Evolutionary conservation across 2,329 filamentous ascomycete species (phyloP), one percentile per base, ranked within the genome.

Genomic region (Colletotrichum plurivorum): DNA sequence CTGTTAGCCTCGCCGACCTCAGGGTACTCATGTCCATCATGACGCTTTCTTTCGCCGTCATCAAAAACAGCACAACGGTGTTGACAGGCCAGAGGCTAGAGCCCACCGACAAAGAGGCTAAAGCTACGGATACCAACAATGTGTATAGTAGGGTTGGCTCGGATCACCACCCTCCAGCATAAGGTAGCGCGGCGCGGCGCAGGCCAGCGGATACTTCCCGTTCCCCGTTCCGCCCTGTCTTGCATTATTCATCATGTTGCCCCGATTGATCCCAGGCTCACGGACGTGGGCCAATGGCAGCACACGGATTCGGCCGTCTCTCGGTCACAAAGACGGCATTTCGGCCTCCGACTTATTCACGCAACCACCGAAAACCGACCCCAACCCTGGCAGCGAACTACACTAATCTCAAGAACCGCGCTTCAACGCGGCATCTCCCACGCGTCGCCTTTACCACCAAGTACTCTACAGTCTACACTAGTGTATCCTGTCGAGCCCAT

Each of bases 261-360:
- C 67, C 66, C 45, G 43, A 39, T 31, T 43, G 66, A 69, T 69
- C 51, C 63, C 27, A 49, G 51, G 45, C 36, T 36, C 51, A 58
- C 61, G 46, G 46, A 9, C 46, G 39, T 49, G n/a, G n/a, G 54
- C 54, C 55, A 49, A 57, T 58, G 18, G 20, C 22, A 59, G 41
- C n/a, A 1, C 18, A 43, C 49, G 25, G 7, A 6, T 13, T 16
- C 57, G 18, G 46, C 46, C 45, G 27, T 57, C 52, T 68, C 31
- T 70, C 57, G 67, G 67, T 43, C 53, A 67, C 67, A 12, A 65
- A 51, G 25, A 55, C 66, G 67, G 67, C 63, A 27, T 70, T 70
- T 70, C 67, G 67, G 67, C 63, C 63, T 70, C 63, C 67, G 63
- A 67, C 52, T 39, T 49, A n/a, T 25, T 54, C 52, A 45, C 39